Base-by-base conservation (phyloP, 768 basidiomycete genomes). In the Crepidotus variabilis region DNA sequence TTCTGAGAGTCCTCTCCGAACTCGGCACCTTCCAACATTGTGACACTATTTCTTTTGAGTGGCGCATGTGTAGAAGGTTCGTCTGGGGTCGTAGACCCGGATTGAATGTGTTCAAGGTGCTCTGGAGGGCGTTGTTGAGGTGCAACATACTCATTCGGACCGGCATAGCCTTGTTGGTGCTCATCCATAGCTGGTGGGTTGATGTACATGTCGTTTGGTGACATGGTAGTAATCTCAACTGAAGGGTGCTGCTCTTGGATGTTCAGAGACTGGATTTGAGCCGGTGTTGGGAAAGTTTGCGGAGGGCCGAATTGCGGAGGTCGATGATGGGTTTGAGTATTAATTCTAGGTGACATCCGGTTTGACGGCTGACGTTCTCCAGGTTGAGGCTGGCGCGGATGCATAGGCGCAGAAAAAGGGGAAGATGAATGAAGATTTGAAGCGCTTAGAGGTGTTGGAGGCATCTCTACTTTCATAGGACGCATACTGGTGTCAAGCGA, bases 161-260 rank as follows among this genome's bases (percentile, higher is more conserved):
- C n/a, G 20, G 20, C 2, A 22, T 49, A 21, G 6, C n/a, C 5
- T 7, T 21, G 24, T 49, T 21, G 24, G 20, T 28, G 16, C n/a
- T 20, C 24, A 2, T 2, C 14, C 3, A 28, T 28, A 6, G 24
- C 14, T 21, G 47, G 5, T 49, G 47, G 55, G 11, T 55, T 51
- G n/a, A 59, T 48, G 47, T 60, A 56, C 11, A 53, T 59, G 48
- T 64, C 59, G 8, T 59, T 52, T 14, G 60, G 63, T 22, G 61
- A 52, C 21, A 64, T 56, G 0, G 63, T 58, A 23, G 43, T 54
- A 6, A 50, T 47, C 24, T 24, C 13, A 34, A 47, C 34, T 11
- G 34, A 32, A 6, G 46, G 14, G 50, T 24, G n/a, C 35, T 36
- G 32, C 43, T 4, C 14, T n/a, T 49, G 21, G 6, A 23, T 3